Conservation (phyloP, 345 rosid genomes). For the Ailanthus altissimus region DNA sequence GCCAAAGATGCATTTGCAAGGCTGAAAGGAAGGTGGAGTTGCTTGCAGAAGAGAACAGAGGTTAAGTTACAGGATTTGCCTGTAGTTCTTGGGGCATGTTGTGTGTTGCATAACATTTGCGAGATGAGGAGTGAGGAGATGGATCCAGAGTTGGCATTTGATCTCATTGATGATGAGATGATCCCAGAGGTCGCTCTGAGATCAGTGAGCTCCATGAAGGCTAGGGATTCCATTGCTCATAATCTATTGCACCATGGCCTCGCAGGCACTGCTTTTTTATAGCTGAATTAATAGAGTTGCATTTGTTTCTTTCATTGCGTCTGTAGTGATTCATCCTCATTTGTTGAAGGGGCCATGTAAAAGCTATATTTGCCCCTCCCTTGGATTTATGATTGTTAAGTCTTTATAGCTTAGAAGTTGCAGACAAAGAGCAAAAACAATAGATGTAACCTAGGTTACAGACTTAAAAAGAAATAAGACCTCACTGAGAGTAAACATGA, state of each 20-base stretch:
- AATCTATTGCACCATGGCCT: conserved; percentile 73
- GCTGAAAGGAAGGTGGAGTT: conserved; percentile 77
- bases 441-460: conserved; percentile 17
- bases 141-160: conserved; percentile 45
- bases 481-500: conserved; percentile 14
- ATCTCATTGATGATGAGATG: conserved; percentile 69
- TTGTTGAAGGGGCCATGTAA: conserved; percentile 27
- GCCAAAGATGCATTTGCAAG: conserved; percentile 67
- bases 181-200: conserved; percentile 56
- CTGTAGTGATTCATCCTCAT: conserved; percentile 11
- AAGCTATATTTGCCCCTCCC: conserved; percentile 12
- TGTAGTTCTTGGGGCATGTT: conserved; percentile 74
- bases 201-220: conserved; percentile 54
- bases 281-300: not conserved
- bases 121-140: conserved; percentile 57
- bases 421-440: conserved; percentile 20
- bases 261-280: conserved; percentile 68
- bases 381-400: conserved; percentile 16
- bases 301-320: conserved; percentile 16
- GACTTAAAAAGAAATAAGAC: conserved; percentile 19
- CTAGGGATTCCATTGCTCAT: conserved; percentile 75
- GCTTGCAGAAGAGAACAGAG: conserved; percentile 78
- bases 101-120: conserved; percentile 78
- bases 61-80: conserved; percentile 80
- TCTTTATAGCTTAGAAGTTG: conserved; percentile 17